phyloP scores from a whole-genome alignment of 352 stramenopile species.

The Phytophthora sansomeana region DNA sequence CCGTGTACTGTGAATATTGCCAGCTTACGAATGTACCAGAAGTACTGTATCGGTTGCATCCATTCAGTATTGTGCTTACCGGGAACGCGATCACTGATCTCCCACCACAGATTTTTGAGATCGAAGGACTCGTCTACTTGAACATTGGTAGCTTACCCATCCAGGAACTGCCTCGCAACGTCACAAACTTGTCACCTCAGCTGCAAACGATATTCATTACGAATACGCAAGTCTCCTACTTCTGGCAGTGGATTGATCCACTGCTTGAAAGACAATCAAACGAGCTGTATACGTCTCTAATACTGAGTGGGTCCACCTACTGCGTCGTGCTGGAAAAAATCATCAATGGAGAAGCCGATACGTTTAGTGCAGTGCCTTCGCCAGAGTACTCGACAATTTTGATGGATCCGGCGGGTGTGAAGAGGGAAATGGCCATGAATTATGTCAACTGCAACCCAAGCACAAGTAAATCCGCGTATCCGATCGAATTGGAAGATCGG shows the following conservation, averaged over 20 bases:
- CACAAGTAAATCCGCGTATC: too few relatives aligned
- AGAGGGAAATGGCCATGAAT: too few relatives aligned
- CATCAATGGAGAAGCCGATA: neutral
- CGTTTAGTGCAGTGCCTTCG: too few relatives aligned
- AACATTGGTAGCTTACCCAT: neutral
- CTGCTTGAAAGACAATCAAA: neutral
- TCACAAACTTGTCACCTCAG: neutral
- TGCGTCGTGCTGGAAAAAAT: neutral
- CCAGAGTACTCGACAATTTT: too few relatives aligned
- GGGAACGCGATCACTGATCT: neutral
- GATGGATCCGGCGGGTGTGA: too few relatives aligned
- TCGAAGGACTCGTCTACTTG: neutral
- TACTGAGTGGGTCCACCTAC: neutral
- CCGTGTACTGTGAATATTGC: neutral
- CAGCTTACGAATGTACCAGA: slow-evolving; percentile 1
- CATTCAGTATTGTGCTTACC: neutral
- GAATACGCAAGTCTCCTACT: neutral
- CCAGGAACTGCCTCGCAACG: neutral
- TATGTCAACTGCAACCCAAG: too few relatives aligned
- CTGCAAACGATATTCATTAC: neutral
- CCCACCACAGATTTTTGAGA: neutral
- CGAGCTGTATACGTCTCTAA: neutral
- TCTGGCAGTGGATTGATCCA: slow-evolving; percentile 8
- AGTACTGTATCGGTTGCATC: slow-evolving; percentile 1
- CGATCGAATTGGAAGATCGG: too few relatives aligned